Evolutionary conservation across 2,329 filamentous ascomycete genomes (phyloP).

Genomic region (Blumeriella jaapii): DNA sequence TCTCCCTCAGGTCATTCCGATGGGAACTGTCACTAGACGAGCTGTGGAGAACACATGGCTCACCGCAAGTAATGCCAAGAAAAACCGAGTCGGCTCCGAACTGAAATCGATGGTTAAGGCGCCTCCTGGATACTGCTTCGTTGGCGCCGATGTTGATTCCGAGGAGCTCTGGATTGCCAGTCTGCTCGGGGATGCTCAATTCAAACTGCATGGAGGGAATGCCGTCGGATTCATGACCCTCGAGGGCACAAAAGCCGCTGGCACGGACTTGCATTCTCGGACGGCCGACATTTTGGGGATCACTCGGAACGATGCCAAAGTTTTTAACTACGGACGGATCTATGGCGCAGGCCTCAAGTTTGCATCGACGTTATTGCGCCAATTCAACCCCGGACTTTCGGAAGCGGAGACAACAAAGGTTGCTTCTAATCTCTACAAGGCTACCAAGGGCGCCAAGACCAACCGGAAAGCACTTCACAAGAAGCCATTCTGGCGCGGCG

Average conservation of each 20-base stretch:
- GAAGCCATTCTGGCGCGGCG: constrained; percentile 82
- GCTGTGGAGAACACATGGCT: constrained; percentile 98
- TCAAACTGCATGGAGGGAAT: constrained; percentile 90
- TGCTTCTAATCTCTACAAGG: constrained; percentile 70
- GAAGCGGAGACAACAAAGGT: constrained; percentile 68
- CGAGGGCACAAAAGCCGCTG: constrained; percentile 87
- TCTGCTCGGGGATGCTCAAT: constrained; percentile 85
- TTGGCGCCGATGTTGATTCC: constrained; percentile 94
- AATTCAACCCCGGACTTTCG: constrained; percentile 80
- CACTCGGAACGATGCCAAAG: constrained; percentile 86
- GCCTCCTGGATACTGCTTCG: constrained; percentile 81
- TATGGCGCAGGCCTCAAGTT: constrained; percentile 97
- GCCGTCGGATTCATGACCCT: constrained; percentile 98
- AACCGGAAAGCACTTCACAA: constrained; percentile 60
- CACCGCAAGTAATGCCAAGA: constrained; percentile 93
- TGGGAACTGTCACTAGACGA: constrained; percentile 92
- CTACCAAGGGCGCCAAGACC: constrained; percentile 84
- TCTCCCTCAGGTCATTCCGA: constrained; percentile 88
- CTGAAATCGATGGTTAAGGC: constrained; percentile 94
- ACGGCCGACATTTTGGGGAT: constrained; percentile 90
- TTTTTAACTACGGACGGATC: constrained; percentile 98
- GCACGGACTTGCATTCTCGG: constrained; percentile 88
- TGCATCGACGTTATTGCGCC: constrained; percentile 75
- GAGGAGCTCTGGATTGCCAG: constrained; percentile 98
- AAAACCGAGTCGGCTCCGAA: constrained; percentile 90